phyloP scores from a whole-genome alignment of 768 basidiomycete species.

The Leccinum boreale region DNA sequence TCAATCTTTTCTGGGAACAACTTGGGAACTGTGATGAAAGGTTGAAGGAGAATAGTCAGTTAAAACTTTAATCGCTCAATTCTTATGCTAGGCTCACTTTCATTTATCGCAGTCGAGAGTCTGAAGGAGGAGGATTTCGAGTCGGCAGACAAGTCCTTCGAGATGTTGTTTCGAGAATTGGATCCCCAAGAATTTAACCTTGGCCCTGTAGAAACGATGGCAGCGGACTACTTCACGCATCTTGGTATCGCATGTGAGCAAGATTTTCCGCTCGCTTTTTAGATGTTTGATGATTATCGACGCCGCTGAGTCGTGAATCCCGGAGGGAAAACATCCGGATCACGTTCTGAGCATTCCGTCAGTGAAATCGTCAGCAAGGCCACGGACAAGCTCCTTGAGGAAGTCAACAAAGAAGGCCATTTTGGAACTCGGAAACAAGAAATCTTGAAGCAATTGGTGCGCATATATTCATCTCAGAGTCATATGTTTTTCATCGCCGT shows the following conservation, averaged over 20 bases:
- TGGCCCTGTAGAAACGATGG: neutral
- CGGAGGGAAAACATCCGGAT: neutral
- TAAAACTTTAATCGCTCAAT: neutral
- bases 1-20: conserved; percentile 2
- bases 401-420: neutral
- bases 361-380: neutral
- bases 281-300: neutral
- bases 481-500: neutral
- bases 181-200: neutral
- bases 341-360: neutral
- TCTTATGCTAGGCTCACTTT: neutral
- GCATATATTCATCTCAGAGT: neutral
- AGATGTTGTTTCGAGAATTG: neutral
- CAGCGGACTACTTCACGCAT: neutral
- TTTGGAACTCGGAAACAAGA: neutral
- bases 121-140: neutral
- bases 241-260: conserved; percentile 1
- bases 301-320: neutral
- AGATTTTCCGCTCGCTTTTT: neutral
- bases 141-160: neutral
- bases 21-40: neutral
- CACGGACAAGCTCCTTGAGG: neutral
- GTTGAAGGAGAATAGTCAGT: neutral
- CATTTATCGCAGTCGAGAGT: neutral
- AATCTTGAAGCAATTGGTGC: conserved; percentile 1